phyloP scores from a whole-genome alignment of 2,329 filamentous ascomycete genomes.

The Microdochium trichocladiopsis region DNA sequence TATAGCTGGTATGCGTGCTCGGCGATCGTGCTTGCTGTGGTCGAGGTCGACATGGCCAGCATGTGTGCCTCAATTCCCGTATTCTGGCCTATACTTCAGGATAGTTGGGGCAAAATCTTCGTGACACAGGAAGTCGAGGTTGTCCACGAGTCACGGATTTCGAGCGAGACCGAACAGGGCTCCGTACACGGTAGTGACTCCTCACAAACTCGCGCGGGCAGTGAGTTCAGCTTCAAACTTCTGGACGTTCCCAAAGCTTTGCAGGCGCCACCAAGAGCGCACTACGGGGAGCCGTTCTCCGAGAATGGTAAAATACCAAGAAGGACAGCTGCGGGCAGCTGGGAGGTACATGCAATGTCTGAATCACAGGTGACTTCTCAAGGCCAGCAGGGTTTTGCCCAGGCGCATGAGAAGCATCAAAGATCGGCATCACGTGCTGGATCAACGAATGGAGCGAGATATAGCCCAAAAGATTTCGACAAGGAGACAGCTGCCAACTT shows the following conservation, averaged over 20 bases:
- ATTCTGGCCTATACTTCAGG: slow-evolving; percentile 22
- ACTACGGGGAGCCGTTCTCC: background rate
- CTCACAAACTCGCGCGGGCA: background rate
- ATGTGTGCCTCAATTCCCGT: slow-evolving; percentile 23
- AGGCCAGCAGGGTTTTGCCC: background rate
- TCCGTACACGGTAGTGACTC: background rate
- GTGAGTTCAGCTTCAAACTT: background rate
- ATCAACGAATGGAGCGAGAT: background rate
- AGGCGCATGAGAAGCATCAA: background rate
- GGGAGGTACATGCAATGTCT: background rate
- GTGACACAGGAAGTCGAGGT: slow-evolving; percentile 25
- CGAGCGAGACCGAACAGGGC: background rate
- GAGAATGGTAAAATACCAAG: background rate
- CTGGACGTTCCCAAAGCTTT: background rate
- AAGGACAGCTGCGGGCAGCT: background rate
- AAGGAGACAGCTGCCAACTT: background rate
- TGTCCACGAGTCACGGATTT: slow-evolving; percentile 4
- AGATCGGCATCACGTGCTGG: no score
- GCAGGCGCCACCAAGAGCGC: background rate
- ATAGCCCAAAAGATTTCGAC: background rate
- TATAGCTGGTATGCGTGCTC: slow-evolving; percentile 22
- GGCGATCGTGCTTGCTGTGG: slow-evolving; percentile 22
- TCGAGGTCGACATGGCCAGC: slow-evolving; percentile 24
- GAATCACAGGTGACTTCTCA: background rate
- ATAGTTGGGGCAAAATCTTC: slow-evolving; percentile 22